A percentile compares a stretch with the other conserved stretches of the same genome.
These are phyloP conservation scores for Dujonia santamariae DNA, from an alignment of 1,139 yeast genomes.

Conservation along the genomic window DNA sequence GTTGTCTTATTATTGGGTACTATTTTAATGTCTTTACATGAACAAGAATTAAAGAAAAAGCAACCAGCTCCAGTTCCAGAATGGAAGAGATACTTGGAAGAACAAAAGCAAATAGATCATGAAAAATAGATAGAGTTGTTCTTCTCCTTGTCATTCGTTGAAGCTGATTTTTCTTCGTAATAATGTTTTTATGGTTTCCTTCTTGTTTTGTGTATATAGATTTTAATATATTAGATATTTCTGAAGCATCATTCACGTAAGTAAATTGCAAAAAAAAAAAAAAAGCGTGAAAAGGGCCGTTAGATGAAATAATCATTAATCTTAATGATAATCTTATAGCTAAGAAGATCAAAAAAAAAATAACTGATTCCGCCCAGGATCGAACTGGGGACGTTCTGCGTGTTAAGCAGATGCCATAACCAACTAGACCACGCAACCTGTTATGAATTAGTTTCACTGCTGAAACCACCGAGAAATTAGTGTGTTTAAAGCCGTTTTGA, in stretches of 20 bases:
- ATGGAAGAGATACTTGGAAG: slow-evolving; percentile 28
- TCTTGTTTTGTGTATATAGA: neutral
- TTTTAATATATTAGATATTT: neutral
- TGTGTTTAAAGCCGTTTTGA: too few species aligned
- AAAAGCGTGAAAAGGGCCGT: too few species aligned
- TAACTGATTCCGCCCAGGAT: slow-evolving; percentile 84
- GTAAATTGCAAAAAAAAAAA: too few species aligned
- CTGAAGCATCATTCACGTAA: too few species aligned
- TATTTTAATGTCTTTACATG: slow-evolving; percentile 57
- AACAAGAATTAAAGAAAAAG: slow-evolving; percentile 33
- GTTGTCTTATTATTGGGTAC: slow-evolving; percentile 61
- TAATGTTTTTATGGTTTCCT: too few species aligned
- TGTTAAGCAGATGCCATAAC: slow-evolving; percentile 99
- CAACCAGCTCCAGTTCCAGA: slow-evolving; percentile 32
- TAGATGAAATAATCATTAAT: too few species aligned
- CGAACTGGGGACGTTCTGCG: slow-evolving; percentile 99
- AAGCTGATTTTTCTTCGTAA: neutral
- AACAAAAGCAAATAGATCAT: slow-evolving; percentile 12
- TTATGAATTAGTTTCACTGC: too few species aligned
- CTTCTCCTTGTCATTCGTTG: neutral
- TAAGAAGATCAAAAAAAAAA: slow-evolving; percentile 3
- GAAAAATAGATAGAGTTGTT: neutral
- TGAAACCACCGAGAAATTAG: too few species aligned
- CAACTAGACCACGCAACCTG: slow-evolving; percentile 81
- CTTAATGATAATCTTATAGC: too few species aligned